Evolutionary conservation across 805 yeast species (phyloP).

Genomic region (Saccharomycopsis sp.): DNA sequence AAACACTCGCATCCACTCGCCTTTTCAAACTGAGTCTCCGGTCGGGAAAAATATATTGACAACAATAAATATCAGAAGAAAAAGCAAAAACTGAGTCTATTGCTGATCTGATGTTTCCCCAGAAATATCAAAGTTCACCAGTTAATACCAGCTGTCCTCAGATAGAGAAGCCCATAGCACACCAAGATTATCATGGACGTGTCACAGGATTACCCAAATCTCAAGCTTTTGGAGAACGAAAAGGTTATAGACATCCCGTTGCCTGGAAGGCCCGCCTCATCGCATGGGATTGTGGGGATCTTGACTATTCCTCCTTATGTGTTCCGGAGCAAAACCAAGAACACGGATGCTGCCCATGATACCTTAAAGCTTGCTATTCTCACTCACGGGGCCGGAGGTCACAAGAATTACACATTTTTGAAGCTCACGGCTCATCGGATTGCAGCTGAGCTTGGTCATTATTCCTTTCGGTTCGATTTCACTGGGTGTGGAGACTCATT

Average conservation of each 20-base stretch:
- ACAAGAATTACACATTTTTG: constrained; percentile 73
- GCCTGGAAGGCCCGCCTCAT: constrained; percentile 23
- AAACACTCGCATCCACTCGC: background rate
- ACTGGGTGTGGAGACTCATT: constrained; percentile 74
- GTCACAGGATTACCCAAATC: constrained; percentile 23
- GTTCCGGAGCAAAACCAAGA: background rate
- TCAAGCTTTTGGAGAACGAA: constrained; percentile 24
- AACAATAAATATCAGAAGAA: too few relatives aligned
- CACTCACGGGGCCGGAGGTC: constrained; percentile 84
- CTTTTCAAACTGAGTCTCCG: too few relatives aligned
- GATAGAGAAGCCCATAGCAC: too few relatives aligned
- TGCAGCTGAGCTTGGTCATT: constrained; percentile 53
- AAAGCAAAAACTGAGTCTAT: too few relatives aligned
- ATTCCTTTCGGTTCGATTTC: constrained; percentile 73
- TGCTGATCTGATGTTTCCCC: too few relatives aligned
- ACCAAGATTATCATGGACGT: constrained; percentile 19
- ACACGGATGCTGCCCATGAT: constrained; percentile 24
- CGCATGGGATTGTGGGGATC: constrained; percentile 32
- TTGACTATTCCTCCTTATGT: constrained; percentile 27
- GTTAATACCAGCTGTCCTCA: too few relatives aligned
- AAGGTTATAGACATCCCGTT: constrained; percentile 24
- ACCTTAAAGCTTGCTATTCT: constrained; percentile 51
- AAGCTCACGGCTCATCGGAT: constrained; percentile 52
- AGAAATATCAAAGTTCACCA: too few relatives aligned
- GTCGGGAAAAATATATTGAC: background rate